Evolutionary conservation across 2,329 filamentous ascomycete genomes (phyloP).

Genomic region (Scolecobasidium constrictum): DNA sequence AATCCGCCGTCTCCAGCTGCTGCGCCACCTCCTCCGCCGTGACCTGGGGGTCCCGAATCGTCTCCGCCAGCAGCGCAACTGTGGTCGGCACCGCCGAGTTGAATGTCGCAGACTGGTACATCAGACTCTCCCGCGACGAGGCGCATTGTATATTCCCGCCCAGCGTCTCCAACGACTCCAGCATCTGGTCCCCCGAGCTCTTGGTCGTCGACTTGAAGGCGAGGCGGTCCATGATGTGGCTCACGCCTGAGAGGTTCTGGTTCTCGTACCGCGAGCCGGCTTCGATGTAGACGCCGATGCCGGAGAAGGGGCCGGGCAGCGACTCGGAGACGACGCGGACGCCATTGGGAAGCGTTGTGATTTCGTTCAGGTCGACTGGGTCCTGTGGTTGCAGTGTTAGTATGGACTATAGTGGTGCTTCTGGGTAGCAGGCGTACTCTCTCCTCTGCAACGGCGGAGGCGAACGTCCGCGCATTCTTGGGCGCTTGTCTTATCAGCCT

Average conservation of each 20-base stretch:
- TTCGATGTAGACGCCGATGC: constrained; percentile 91
- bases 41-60: constrained; percentile 74
- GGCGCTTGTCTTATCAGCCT: background rate
- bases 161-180: constrained; percentile 75
- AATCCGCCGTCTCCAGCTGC: constrained; percentile 84
- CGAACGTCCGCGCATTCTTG: background rate
- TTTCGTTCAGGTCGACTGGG: constrained; percentile 72
- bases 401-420: background rate
- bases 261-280: constrained; percentile 92
- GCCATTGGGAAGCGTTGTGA: constrained; percentile 85
- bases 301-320: constrained; percentile 86
- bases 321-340: constrained; percentile 91
- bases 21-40: constrained; percentile 77
- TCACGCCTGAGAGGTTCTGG: constrained; percentile 71
- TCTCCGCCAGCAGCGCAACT: constrained; percentile 79
- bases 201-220: constrained; percentile 81
- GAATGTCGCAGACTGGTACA: constrained; percentile 98
- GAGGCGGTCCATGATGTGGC: constrained; percentile 89
- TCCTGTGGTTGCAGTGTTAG: constrained; percentile 43
- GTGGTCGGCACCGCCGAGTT: constrained; percentile 81
- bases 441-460: constrained; percentile 8
- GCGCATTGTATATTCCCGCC: constrained; percentile 97
- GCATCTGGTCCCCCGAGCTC: constrained; percentile 69
- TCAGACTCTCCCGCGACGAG: constrained; percentile 86
- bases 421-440: background rate